phyloP scores from a whole-genome alignment of 2,329 filamentous ascomycete genomes.

The Stachybotrys elegans region DNA sequence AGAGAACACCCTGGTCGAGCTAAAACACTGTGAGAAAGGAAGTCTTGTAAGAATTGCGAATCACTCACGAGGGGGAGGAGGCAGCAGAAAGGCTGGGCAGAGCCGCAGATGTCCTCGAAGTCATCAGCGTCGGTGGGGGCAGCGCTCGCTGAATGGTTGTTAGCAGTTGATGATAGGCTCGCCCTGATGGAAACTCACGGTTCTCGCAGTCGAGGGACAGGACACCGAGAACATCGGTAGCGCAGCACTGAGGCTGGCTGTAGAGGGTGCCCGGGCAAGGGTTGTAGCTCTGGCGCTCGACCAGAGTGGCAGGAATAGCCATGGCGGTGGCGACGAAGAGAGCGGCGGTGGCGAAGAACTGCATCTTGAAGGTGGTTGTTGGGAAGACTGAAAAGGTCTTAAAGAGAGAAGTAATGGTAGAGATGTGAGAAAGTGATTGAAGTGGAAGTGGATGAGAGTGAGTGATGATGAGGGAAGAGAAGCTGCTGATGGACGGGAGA shows the following conservation, averaged over 20 bases:
- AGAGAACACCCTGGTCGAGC: neutral
- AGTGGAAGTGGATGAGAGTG: neutral
- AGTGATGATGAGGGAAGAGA: neutral
- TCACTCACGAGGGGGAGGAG: neutral
- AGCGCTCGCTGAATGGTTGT: neutral
- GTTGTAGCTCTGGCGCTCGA: neutral
- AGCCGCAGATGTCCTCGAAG: neutral
- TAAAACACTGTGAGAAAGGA: neutral
- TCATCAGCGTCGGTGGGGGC: neutral
- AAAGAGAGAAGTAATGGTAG: neutral
- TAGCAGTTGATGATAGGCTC: neutral
- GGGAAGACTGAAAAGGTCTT: neutral
- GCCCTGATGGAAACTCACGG: neutral
- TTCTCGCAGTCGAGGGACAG: neutral
- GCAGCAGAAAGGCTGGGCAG: neutral
- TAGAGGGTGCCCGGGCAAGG: neutral
- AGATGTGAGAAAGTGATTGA: slow-evolving; percentile 1
- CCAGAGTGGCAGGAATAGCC: slow-evolving; percentile 8
- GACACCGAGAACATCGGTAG: slow-evolving; percentile 1
- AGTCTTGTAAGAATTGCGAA: neutral
- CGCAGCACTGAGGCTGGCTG: slow-evolving; percentile 1
- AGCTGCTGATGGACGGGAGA: neutral
- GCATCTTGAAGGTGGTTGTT: slow-evolving; percentile 10
- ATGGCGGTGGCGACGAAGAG: slow-evolving; percentile 8
- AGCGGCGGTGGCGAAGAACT: slow-evolving; percentile 11